phyloP scores from a whole-genome alignment of 2,329 filamentous ascomycete species.

The Xylaria sp. region DNA sequence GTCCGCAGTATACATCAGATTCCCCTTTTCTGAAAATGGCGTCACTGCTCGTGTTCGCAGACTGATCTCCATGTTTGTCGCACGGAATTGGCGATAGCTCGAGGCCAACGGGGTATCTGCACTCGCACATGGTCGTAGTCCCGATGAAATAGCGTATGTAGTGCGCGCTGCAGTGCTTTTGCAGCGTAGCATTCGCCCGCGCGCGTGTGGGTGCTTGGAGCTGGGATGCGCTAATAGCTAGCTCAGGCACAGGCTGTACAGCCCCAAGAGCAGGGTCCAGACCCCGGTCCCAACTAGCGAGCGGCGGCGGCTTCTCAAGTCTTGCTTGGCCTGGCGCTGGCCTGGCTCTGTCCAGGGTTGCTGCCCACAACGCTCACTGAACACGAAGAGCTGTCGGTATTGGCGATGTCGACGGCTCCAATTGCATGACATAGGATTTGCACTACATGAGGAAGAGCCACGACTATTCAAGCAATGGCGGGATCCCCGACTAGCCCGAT shows the following conservation, averaged over 20 bases:
- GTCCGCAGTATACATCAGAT: background rate
- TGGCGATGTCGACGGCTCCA: constrained; percentile 19
- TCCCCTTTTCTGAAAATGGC: constrained; percentile 22
- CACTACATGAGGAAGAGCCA: constrained; percentile 5
- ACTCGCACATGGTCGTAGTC: constrained; percentile 4
- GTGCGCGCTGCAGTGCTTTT: constrained; percentile 3
- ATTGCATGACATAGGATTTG: constrained; percentile 25
- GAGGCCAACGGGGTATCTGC: constrained; percentile 2
- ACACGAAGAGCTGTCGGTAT: constrained; percentile 29
- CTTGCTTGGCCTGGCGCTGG: too few relatives aligned
- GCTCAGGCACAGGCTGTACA: constrained; percentile 35
- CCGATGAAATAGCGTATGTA: constrained; percentile 4
- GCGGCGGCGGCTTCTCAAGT: constrained; percentile 15
- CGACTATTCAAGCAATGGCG: constrained; percentile 10
- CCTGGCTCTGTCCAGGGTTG: constrained; percentile 29
- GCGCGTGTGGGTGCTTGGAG: constrained; percentile 14
- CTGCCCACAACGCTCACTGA: constrained; percentile 20
- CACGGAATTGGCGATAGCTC: constrained; percentile 8
- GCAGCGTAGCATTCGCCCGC: constrained; percentile 22
- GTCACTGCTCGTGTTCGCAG: constrained; percentile 27
- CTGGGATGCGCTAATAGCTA: constrained; percentile 20
- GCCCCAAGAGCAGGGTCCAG: constrained; percentile 37
- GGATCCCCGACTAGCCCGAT: constrained; percentile 19
- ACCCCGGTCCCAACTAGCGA: constrained; percentile 22
- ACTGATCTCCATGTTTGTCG: constrained; percentile 10